These are phyloP conservation scores for Protomyces arabidopsidicola DNA, from an alignment of 1,139 yeast genomes.

Conservation along the genomic window DNA sequence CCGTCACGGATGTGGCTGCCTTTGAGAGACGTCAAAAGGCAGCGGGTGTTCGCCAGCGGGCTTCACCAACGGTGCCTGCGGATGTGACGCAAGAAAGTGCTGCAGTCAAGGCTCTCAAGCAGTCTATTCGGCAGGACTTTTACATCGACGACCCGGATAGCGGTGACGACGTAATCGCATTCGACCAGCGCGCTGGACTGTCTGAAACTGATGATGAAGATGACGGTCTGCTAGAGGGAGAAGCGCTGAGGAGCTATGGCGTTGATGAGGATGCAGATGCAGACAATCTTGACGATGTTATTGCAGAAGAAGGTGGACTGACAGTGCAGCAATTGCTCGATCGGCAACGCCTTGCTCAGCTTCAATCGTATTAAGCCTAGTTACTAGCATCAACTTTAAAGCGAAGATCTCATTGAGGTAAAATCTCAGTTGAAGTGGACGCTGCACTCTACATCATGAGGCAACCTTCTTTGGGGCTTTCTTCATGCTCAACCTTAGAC, in stretches of 20 bases:
- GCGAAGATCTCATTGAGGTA: too few species aligned
- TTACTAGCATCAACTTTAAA: too few species aligned
- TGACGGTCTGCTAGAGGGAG: constrained; percentile 8
- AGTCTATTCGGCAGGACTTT: too few species aligned
- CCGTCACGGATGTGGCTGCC: neutral
- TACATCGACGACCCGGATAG: neutral
- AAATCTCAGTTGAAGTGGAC: too few species aligned
- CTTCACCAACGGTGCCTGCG: neutral
- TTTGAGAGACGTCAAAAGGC: neutral
- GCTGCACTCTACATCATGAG: neutral
- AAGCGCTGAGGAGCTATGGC: constrained; percentile 21
- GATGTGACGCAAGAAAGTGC: neutral
- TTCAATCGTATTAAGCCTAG: too few species aligned
- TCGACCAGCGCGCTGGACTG: neutral
- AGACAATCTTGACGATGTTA: constrained; percentile 2
- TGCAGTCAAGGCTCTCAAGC: neutral
- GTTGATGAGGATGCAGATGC: constrained; percentile 15
- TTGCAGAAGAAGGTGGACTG: neutral
- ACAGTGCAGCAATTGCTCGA: constrained; percentile 7
- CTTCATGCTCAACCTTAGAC: neutral
- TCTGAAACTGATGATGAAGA: constrained; percentile 2
- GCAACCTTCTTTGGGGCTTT: neutral
- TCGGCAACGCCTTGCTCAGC: neutral
- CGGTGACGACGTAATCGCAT: neutral
- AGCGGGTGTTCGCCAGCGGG: neutral